Evolutionary conservation across 1,284 basidiomycete genomes (phyloP), one percentile per base, ranked within the genome.

Genomic region (Ganoderma multipileum): DNA sequence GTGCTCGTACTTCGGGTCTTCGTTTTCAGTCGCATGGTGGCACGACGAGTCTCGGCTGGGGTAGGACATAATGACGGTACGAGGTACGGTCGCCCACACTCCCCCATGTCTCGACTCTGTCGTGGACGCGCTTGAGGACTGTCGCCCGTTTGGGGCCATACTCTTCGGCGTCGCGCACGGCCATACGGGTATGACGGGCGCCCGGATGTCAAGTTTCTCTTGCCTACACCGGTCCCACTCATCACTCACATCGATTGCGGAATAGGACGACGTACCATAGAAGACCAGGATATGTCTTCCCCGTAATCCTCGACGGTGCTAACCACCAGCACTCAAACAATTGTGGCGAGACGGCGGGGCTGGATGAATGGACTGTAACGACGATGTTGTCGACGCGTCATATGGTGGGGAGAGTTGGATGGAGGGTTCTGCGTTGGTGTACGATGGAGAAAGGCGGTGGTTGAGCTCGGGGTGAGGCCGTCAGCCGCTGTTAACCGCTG

Each of bases 111-210:
- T 36, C 11, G 36, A 58, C 33, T 23, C 7, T 1, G 8, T 38
- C 55, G 39, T 60, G 58, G 58, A 60, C 58, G 58, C 58, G 58
- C 39, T 60, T 60, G 58, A 39, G 36, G 58, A 60, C 42, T 14
- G n/a, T 60, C 38, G 58, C 58, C 58, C 58, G 58, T n/a, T 60
- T 60, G 58, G 58, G 58, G 58, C 58, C 11, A 11, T 60, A 60
- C 58, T 41, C 58, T 60, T 60, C 58, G 36, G 58, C 39, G 58
- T 42, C 58, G 18, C 58, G 58, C 58, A 9, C 44, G 8, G n/a
- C 44, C n/a, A 23, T 47, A n/a, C n/a, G 44, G 2, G 11, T 47
- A 23, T 3, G n/a, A n/a, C 44, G 7, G 20, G 44, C n/a, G 44
- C n/a, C 44, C 44, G 7, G 44, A 23, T 47, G n/a, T 47, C n/a